phyloP scores from a whole-genome alignment of 106 monocot species.

The Triglochin maritima region DNA sequence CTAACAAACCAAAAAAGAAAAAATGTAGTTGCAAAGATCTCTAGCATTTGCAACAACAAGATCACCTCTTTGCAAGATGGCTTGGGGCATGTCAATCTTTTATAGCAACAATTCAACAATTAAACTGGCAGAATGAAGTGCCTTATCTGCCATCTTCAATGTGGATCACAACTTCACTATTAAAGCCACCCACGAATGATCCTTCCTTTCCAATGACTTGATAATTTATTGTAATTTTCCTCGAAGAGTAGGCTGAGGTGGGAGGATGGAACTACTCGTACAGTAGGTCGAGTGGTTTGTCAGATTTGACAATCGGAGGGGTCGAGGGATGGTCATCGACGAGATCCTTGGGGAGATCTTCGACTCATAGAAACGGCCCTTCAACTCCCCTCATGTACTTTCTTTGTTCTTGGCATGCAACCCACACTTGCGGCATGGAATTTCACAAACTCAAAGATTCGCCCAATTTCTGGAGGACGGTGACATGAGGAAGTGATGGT shows the following conservation, averaged over 20 bases:
- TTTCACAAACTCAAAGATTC: no score
- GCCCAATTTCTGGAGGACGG: no score
- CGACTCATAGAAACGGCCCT: slow-evolving; percentile 81
- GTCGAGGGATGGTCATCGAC: slow-evolving; percentile 10
- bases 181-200: slow-evolving; percentile 72
- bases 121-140: slow-evolving; percentile 40
- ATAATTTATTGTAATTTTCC: slow-evolving; percentile 64
- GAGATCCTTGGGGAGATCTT: slow-evolving; percentile 78
- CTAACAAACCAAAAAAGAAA: no score
- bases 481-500: no score
- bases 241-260: slow-evolving; percentile 51
- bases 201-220: slow-evolving; percentile 50
- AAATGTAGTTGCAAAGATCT: background rate
- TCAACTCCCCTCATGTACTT: slow-evolving; percentile 53
- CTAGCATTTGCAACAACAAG: slow-evolving; percentile 18
- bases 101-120: slow-evolving; percentile 33
- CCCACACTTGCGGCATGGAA: no score
- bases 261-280: no score
- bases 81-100: slow-evolving; percentile 39
- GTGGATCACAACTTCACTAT: slow-evolving; percentile 67
- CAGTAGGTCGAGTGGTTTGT: slow-evolving; percentile 7
- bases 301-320: slow-evolving; percentile 3
- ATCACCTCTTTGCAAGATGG: slow-evolving; percentile 52
- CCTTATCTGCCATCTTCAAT: slow-evolving; percentile 58
- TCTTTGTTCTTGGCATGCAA: no score